Percentiles rank a stretch among this genome's conserved stretches.
Evolutionary conservation across 371 early-diverging fungal genomes (phyloP).

Genomic region (Syncephalastrum contaminatum): DNA sequence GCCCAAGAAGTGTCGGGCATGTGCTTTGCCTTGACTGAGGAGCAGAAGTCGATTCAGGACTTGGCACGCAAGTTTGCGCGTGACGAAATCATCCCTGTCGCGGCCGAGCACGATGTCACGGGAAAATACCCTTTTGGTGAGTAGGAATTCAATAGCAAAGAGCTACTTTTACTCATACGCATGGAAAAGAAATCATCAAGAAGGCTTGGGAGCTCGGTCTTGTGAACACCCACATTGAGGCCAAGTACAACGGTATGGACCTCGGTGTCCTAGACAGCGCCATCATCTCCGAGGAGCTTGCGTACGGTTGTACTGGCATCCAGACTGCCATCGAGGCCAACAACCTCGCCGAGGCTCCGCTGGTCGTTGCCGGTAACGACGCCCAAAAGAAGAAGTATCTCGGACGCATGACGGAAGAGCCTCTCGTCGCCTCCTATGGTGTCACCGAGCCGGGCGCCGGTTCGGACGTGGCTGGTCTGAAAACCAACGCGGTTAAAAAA

Average conservation of each 20-base stretch:
- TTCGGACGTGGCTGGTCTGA: slow-evolving; percentile 70
- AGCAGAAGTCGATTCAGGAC: slow-evolving; percentile 86
- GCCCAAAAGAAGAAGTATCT: slow-evolving; percentile 88
- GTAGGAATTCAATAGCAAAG: not conserved
- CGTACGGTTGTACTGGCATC: slow-evolving; percentile 96
- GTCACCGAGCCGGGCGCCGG: slow-evolving; percentile 89
- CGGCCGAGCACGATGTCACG: slow-evolving; percentile 91
- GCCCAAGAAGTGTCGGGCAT: slow-evolving; percentile 25
- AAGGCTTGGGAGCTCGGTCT: slow-evolving; percentile 97
- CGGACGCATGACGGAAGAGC: slow-evolving; percentile 93
- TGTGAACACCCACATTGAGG: slow-evolving; percentile 90
- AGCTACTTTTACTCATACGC: not conserved
- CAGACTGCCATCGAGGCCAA: slow-evolving; percentile 98
- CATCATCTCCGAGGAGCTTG: slow-evolving; percentile 83
- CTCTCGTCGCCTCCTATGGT: slow-evolving; percentile 92
- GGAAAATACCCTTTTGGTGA: slow-evolving; percentile 83
- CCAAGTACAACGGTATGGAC: slow-evolving; percentile 85
- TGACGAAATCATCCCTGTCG: slow-evolving; percentile 92
- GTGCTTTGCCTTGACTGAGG: slow-evolving; percentile 74
- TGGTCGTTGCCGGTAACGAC: slow-evolving; percentile 85
- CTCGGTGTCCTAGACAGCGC: slow-evolving; percentile 81
- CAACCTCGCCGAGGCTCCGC: slow-evolving; percentile 91
- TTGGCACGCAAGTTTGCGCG: slow-evolving; percentile 91
- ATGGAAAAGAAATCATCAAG: slow-evolving; percentile 78
- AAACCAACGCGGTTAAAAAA: slow-evolving; percentile 67